A percentile compares a stretch with the other conserved stretches of the same genome.
phyloP scores from a whole-genome alignment of 768 basidiomycete genomes.

The Lactarius indigo region DNA sequence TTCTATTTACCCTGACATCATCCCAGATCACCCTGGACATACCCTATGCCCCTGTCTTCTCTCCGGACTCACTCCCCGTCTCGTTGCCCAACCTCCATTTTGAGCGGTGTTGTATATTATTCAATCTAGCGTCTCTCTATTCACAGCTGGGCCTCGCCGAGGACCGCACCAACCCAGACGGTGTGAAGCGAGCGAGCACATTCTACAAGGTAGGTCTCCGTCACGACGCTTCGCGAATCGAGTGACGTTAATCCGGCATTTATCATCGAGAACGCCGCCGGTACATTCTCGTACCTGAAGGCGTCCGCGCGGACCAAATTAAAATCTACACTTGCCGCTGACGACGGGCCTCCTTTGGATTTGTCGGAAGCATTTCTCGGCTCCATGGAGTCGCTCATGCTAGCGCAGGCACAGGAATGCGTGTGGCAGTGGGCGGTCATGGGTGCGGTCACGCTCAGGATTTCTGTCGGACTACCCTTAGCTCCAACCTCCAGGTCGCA shows the following conservation, averaged over 20 bases:
- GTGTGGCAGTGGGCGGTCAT: slow-evolving; percentile 91
- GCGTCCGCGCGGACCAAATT: slow-evolving; percentile 53
- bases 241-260: not conserved
- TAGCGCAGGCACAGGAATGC: slow-evolving; percentile 96
- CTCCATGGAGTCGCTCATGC: slow-evolving; percentile 70
- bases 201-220: slow-evolving; percentile 57
- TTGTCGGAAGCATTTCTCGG: slow-evolving; percentile 58
- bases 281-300: slow-evolving; percentile 60
- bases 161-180: slow-evolving; percentile 69
- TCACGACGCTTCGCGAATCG: not conserved
- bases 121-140: slow-evolving; percentile 85
- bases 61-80: slow-evolving; percentile 51
- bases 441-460: slow-evolving; percentile 41
- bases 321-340: slow-evolving; percentile 39
- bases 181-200: slow-evolving; percentile 73
- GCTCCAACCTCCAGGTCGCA: slow-evolving; percentile 11
- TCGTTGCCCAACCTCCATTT: slow-evolving; percentile 72
- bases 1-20: slow-evolving; percentile 6
- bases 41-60: slow-evolving; percentile 72
- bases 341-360: slow-evolving; percentile 61
- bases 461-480: slow-evolving; percentile 2
- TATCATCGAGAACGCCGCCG: slow-evolving; percentile 59
- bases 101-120: slow-evolving; percentile 74
- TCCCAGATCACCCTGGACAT: slow-evolving; percentile 68
- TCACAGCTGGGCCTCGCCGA: slow-evolving; percentile 72